A percentile compares a stretch with the other conserved stretches of the same genome.
phyloP scores from a whole-genome alignment of 805 yeast species.

The Wickerhamiella sergipiensis region DNA sequence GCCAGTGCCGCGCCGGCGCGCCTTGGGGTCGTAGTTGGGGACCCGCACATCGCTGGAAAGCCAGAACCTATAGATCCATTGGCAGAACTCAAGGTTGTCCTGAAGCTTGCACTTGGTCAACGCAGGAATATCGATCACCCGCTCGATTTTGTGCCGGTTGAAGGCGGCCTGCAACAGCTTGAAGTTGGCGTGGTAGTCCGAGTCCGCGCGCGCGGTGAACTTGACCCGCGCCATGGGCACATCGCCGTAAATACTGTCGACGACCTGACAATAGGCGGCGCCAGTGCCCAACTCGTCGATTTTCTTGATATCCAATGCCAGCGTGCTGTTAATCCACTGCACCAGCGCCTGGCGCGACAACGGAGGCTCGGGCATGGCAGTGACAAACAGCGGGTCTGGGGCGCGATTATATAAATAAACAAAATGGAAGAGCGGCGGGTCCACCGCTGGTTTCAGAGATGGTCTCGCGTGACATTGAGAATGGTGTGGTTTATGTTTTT shows the following conservation, averaged over 20 bases:
- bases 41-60: slow-evolving; percentile 28
- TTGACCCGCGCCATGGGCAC: slow-evolving; percentile 70
- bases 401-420: too few species aligned
- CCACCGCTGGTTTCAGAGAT: too few species aligned
- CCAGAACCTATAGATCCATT: slow-evolving; percentile 85
- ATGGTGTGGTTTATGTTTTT: too few species aligned
- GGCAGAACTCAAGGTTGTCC: slow-evolving; percentile 86
- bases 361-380: background rate
- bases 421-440: background rate
- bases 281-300: slow-evolving; percentile 95
- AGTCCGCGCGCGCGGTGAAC: slow-evolving; percentile 56
- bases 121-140: slow-evolving; percentile 66
- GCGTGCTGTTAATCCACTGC: slow-evolving; percentile 68
- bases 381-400: background rate
- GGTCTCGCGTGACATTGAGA: too few species aligned
- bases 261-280: slow-evolving; percentile 83
- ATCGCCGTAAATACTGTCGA: slow-evolving; percentile 75
- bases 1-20: slow-evolving; percentile 26
- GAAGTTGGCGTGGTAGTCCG: slow-evolving; percentile 67
- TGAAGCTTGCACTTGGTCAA: slow-evolving; percentile 81
- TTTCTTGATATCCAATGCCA: slow-evolving; percentile 51
- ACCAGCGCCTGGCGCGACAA: slow-evolving; percentile 66
- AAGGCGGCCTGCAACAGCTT: slow-evolving; percentile 79
- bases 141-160: slow-evolving; percentile 51
- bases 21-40: slow-evolving; percentile 53